Conservation (phyloP, 148 eudicot species). For the Camellia sinensis region DNA sequence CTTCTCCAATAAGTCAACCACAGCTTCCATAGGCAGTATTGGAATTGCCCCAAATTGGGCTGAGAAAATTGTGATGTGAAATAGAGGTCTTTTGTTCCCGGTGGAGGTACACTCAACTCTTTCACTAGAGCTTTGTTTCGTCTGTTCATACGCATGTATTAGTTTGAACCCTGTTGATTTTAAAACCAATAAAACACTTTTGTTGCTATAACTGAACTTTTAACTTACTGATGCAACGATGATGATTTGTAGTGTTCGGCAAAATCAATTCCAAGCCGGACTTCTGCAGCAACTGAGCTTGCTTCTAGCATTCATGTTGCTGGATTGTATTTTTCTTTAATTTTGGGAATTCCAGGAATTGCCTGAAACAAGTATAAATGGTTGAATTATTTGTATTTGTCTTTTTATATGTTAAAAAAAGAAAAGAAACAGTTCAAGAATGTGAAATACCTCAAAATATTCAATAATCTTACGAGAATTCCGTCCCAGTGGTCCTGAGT, state of each 20-base stretch:
- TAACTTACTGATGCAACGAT: slow-evolving; percentile 32
- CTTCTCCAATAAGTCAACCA: slow-evolving; percentile 54
- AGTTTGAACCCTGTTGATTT: neutral
- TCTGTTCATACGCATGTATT: slow-evolving; percentile 20
- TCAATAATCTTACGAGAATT: slow-evolving; percentile 33
- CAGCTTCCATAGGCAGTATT: slow-evolving; percentile 51
- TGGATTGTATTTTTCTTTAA: slow-evolving; percentile 43
- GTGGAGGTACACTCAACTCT: slow-evolving; percentile 34
- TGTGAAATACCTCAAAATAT: slow-evolving; percentile 37
- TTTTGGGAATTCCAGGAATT: slow-evolving; percentile 35
- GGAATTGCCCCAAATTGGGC: slow-evolving; percentile 36
- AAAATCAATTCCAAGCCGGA: slow-evolving; percentile 33
- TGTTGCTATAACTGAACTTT: neutral
- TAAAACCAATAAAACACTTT: neutral
- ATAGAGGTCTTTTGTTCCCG: slow-evolving; percentile 40
- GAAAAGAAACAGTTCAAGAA: neutral
- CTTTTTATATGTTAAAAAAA: neutral
- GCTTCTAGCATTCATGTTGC: slow-evolving; percentile 59
- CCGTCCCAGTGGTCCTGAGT: slow-evolving; percentile 40
- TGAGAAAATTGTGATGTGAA: slow-evolving; percentile 37
- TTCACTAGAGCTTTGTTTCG: slow-evolving; percentile 38
- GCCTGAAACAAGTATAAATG: slow-evolving; percentile 15
- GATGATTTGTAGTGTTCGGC: slow-evolving; percentile 34
- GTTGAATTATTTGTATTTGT: neutral
- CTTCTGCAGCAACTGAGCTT: slow-evolving; percentile 35